A percentile compares a stretch with the other conserved stretches of the same genome.
phyloP scores from a whole-genome alignment of 2,329 filamentous ascomycete species.

The Penicillium sp. region DNA sequence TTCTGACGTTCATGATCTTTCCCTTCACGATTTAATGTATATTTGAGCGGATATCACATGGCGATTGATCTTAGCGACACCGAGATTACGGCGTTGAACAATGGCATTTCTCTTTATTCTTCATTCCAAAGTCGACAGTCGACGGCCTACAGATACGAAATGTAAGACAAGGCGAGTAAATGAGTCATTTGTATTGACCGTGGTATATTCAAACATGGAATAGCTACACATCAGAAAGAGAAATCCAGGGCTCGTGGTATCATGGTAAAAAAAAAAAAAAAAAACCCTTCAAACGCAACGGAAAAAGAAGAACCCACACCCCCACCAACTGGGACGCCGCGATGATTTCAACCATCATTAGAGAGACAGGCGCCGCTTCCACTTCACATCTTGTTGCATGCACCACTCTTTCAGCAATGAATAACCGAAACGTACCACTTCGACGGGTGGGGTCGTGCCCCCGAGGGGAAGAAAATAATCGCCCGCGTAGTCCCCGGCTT shows the following conservation, averaged over 20 bases:
- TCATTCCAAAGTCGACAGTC: not conserved
- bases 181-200: conserved; percentile 7
- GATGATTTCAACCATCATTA: conserved; percentile 19
- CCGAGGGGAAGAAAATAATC: conserved; percentile 46
- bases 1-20: not conserved
- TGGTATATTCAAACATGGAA: conserved; percentile 20
- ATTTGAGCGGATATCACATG: conserved; percentile 7
- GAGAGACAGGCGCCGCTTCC: conserved; percentile 42
- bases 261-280: conserved; percentile 21
- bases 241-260: conserved; percentile 33
- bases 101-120: not conserved
- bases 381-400: conserved; percentile 45
- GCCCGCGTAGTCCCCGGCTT: conserved; percentile 35
- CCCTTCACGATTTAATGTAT: not conserved
- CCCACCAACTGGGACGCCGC: not conserved
- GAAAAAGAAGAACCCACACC: not conserved
- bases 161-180: not conserved
- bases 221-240: conserved; percentile 18
- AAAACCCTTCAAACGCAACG: conserved; percentile 11
- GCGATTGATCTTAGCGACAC: not conserved
- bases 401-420: conserved; percentile 49
- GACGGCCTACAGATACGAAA: not conserved
- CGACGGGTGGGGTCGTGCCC: conserved; percentile 42
- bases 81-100: not conserved
- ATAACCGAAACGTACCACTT: conserved; percentile 47